Conservation (phyloP, 345 rosid genomes). For the Populus davidiana region DNA sequence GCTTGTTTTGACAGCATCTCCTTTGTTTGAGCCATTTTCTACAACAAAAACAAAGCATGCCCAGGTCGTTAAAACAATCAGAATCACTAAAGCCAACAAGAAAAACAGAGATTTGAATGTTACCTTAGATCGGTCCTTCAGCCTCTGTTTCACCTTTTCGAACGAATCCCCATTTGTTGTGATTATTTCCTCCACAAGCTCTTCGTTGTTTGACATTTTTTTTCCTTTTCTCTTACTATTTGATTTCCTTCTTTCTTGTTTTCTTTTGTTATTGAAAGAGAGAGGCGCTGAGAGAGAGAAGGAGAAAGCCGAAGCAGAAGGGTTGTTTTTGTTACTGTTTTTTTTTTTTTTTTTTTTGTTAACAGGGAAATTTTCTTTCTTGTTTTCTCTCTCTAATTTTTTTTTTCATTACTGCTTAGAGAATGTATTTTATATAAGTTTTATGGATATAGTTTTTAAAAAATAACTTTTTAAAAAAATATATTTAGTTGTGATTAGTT, state of each 20-base stretch:
- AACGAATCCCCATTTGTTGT: conserved; percentile 38
- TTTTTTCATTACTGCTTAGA: too few relatives aligned
- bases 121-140: conserved; percentile 72
- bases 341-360: too few relatives aligned
- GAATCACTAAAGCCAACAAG: neutral
- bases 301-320: neutral
- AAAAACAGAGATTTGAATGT: conserved; percentile 5
- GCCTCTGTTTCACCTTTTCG: conserved; percentile 35
- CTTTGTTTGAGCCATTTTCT: conserved; percentile 78
- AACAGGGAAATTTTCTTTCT: too few relatives aligned
- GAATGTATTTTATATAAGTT: too few relatives aligned
- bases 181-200: conserved; percentile 36
- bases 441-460: too few relatives aligned
- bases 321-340: neutral
- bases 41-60: conserved; percentile 14
- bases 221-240: neutral
- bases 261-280: neutral
- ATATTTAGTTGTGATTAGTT: too few relatives aligned
- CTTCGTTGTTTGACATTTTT: conserved; percentile 50
- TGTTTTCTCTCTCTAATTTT: too few relatives aligned
- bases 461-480: too few relatives aligned
- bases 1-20: conserved; percentile 79
- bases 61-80: conserved; percentile 17
- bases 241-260: neutral
- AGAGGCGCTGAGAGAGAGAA: neutral